Evolutionary conservation across 345 rosid species (phyloP).

Genomic region (Anacardium occidentale): DNA sequence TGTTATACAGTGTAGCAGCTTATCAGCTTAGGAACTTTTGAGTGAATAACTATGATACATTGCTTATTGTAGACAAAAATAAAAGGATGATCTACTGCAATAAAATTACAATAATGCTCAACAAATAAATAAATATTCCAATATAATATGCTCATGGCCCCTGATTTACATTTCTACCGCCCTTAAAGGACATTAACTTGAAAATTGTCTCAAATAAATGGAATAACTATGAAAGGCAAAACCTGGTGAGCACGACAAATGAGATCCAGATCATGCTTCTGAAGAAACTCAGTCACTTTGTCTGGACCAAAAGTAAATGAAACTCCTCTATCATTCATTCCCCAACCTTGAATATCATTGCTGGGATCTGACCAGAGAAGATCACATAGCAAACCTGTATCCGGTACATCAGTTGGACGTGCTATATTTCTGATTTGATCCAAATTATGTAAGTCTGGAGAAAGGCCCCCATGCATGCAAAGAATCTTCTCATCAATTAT

Average conservation of each 20-base stretch:
- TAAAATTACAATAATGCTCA: neutral
- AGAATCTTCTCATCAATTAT: constrained; percentile 79
- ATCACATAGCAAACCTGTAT: constrained; percentile 81
- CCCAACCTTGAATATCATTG: constrained; percentile 73
- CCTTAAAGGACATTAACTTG: constrained; percentile 1
- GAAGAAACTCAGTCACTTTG: constrained; percentile 70
- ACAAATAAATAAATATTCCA: neutral
- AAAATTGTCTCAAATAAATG: neutral
- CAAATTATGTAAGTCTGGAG: constrained; percentile 63
- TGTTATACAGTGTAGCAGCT: neutral
- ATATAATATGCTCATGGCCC: neutral
- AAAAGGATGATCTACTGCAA: neutral
- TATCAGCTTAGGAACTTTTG: neutral
- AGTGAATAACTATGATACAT: neutral
- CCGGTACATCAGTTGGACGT: constrained; percentile 79
- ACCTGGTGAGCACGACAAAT: constrained; percentile 96
- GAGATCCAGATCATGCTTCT: constrained; percentile 78
- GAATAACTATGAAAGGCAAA: constrained; percentile 13
- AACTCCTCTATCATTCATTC: constrained; percentile 85
- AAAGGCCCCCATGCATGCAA: constrained; percentile 91
- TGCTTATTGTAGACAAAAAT: neutral
- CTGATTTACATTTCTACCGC: neutral
- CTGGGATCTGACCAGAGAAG: constrained; percentile 89
- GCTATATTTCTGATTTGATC: constrained; percentile 62
- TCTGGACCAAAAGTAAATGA: constrained; percentile 65